Evolutionary conservation across 192 early-diverging fungal genomes (phyloP).

Genomic region (Podila minutissima): DNA sequence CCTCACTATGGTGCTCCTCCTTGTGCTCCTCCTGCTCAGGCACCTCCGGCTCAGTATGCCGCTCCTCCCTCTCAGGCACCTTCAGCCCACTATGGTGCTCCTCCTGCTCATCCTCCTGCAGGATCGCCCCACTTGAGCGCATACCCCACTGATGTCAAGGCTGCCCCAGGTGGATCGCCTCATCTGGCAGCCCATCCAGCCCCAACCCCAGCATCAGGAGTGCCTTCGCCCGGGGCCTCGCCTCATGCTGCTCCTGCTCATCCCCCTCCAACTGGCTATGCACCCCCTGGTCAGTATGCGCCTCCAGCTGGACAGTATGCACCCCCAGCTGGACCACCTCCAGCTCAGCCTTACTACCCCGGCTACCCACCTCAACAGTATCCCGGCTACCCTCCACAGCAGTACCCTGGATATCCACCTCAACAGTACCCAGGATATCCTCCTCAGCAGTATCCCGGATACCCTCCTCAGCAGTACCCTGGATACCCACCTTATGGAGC

Average conservation of each 20-base stretch:
- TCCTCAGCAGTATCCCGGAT: neutral
- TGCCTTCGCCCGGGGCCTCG: neutral
- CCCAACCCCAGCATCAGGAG: neutral
- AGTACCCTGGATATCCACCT: neutral
- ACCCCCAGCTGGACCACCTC: neutral
- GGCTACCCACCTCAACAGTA: neutral
- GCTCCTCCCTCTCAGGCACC: neutral
- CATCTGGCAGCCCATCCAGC: neutral
- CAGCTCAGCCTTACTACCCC: neutral
- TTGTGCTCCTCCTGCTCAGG: neutral
- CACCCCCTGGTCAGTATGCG: neutral
- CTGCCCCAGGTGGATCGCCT: neutral
- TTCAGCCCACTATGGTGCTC: neutral
- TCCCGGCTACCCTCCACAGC: neutral
- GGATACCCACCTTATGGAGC: neutral
- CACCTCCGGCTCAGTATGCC: neutral
- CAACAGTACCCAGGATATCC: neutral
- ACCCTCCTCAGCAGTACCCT: neutral
- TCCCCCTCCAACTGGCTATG: neutral
- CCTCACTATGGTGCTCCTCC: neutral
- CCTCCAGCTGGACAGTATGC: neutral
- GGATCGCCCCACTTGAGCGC: conserved; percentile 1
- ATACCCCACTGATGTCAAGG: neutral
- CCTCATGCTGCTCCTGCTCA: neutral
- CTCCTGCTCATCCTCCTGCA: neutral